Evolutionary conservation across 192 early-diverging fungal genomes (phyloP).

Genomic region (Linnemannia exigua): DNA sequence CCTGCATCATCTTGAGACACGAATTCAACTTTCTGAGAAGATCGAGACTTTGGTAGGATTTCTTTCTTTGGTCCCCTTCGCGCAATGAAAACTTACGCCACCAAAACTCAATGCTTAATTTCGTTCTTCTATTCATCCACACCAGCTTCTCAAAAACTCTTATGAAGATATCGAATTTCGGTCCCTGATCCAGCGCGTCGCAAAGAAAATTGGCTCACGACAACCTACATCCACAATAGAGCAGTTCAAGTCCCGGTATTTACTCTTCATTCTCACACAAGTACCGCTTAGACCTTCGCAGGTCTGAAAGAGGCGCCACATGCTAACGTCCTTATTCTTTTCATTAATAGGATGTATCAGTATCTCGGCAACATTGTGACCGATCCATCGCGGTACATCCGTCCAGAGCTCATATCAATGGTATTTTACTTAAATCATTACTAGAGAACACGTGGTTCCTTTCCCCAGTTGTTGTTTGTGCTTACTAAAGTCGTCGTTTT

Average conservation of each 20-base stretch:
- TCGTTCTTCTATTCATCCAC: not conserved
- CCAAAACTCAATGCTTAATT: not conserved
- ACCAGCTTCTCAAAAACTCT: conserved; percentile 18
- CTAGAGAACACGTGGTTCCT: not conserved
- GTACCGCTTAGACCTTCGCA: no score
- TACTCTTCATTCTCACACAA: not conserved
- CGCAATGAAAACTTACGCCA: not conserved
- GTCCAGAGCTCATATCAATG: conserved; percentile 6
- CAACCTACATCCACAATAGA: conserved; percentile 4
- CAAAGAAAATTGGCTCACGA: conserved; percentile 17
- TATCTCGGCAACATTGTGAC: conserved; percentile 26
- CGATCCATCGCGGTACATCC: conserved; percentile 22
- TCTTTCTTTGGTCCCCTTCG: not conserved
- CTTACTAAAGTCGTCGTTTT: not conserved
- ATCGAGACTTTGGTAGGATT: conserved; percentile 19
- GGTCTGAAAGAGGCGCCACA: not conserved
- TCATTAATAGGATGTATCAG: conserved; percentile 12
- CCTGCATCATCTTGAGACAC: conserved; percentile 32
- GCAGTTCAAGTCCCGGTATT: conserved; percentile 25
- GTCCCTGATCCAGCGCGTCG: conserved; percentile 10
- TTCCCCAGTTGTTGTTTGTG: no score
- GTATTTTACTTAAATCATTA: not conserved
- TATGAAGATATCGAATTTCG: conserved; percentile 46
- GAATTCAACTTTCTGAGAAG: conserved; percentile 13
- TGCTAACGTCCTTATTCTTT: not conserved